Base-by-base conservation (phyloP, 345 rosid species). In the Euphorbia peplus region DNA sequence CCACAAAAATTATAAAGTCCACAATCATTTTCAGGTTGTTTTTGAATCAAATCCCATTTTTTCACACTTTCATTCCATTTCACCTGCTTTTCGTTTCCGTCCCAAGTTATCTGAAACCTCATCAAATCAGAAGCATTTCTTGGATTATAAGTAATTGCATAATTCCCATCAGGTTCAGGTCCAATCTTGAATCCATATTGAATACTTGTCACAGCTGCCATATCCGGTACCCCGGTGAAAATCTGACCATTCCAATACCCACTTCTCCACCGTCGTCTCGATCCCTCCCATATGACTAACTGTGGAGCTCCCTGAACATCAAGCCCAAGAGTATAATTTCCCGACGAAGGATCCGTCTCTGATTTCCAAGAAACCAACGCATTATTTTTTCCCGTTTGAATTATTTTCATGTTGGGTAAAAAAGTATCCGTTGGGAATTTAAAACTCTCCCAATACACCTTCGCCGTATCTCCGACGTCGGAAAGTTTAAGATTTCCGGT, bases 1-100 rank as follows among this genome's bases (percentile, higher is more conserved):
- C 98, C 98, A 65, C 98, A 92, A 25, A 76, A 77, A 46, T 92
- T 90, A 69, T 90, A 92, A 39, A 62, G 9, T 42, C 87, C 98
- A 63, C 98, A 92, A 7, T 82, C 84, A 50, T 72, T 73, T 53
- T 22, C 74, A 24, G 91, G 98, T 73, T 84, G 82, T 4, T 35
- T 0, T 39, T 84, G 87, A 63, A 82, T 19, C 60, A 82, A 32
- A 11, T 61, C 72, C 98, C 86, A 90, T 11, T 53, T 67, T 28
- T 70, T 89, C 8, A 9, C 4, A 29, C 46, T 46, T 51, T 54
- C 79, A 41, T 79, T 81, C 91, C 95, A 92, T 37, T 67, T 76
- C 29, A 82, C 50, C 41, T 90, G 83, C 71, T 87, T 84, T 71
- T 83, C 92, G 8, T 3, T 30, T 4, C 96, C 98, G 18, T 86